phyloP scores from a whole-genome alignment of 129 eudicot species.

The Tagetes erecta region DNA sequence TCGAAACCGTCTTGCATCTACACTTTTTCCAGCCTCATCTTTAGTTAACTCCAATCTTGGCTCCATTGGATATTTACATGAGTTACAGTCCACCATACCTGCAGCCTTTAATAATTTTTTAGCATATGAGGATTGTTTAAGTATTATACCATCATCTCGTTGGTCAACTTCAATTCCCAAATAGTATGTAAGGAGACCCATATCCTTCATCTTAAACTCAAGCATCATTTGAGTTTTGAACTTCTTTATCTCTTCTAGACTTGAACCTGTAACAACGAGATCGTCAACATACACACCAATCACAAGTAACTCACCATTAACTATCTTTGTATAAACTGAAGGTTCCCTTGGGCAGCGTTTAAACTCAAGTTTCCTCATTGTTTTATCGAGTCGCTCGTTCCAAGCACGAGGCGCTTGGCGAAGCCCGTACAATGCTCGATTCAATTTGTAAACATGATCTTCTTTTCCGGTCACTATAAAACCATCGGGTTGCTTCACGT shows the following conservation, averaged over 20 bases:
- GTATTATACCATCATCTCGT: neutral
- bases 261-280: neutral
- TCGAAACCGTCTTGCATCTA: neutral
- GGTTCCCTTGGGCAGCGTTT: neutral
- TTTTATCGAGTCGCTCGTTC: neutral
- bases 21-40: neutral
- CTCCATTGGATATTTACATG: neutral
- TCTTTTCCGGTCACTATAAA: neutral
- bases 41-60: neutral
- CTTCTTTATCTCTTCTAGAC: neutral
- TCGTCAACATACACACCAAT: neutral
- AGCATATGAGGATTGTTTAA: neutral
- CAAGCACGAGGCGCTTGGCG: neutral
- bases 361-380: neutral
- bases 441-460: neutral
- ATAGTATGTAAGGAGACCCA: neutral
- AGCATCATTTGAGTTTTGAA: neutral
- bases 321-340: neutral
- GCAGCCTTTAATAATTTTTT: neutral
- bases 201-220: neutral
- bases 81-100: neutral
- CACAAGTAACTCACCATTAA: neutral
- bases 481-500: neutral
- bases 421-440: neutral
- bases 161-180: neutral